These are phyloP conservation scores for Pseudisothecium myosuroides DNA, from an alignment of 225 moss, liverwort and hornwort species.

Conservation along the genomic window DNA sequence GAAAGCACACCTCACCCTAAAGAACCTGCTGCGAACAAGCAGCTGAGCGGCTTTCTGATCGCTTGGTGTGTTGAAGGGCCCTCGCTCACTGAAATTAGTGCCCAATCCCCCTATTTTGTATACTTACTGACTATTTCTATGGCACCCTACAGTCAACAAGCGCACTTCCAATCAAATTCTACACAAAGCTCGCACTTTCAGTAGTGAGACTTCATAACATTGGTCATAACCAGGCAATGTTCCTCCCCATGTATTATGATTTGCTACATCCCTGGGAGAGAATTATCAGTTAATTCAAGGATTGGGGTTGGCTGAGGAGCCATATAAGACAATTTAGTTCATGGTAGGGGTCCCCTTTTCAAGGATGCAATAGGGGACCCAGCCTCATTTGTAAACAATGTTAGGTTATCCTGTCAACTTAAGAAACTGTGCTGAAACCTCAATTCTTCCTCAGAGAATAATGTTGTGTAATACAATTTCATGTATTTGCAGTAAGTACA, in stretches of 20 bases:
- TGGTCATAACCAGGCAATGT: not conserved
- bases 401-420: not conserved
- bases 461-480: not conserved
- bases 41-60: not conserved
- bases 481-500: not conserved
- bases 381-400: not conserved
- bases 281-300: not conserved
- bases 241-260: not conserved
- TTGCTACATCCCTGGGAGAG: not conserved
- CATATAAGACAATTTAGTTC: not conserved
- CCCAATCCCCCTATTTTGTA: not conserved
- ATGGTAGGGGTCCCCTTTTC: not conserved
- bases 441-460: not conserved
- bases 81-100: not conserved
- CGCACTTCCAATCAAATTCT: not conserved
- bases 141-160: not conserved
- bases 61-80: not conserved
- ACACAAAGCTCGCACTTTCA: not conserved
- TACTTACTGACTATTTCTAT: not conserved
- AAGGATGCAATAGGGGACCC: not conserved
- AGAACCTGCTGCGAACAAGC: not conserved
- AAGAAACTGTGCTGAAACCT: not conserved
- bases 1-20: slow-evolving; percentile 47
- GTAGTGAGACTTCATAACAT: not conserved
- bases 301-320: not conserved